Evolutionary conservation across 1,139 yeast species (phyloP).

Genomic region (Kodamaea sp.): DNA sequence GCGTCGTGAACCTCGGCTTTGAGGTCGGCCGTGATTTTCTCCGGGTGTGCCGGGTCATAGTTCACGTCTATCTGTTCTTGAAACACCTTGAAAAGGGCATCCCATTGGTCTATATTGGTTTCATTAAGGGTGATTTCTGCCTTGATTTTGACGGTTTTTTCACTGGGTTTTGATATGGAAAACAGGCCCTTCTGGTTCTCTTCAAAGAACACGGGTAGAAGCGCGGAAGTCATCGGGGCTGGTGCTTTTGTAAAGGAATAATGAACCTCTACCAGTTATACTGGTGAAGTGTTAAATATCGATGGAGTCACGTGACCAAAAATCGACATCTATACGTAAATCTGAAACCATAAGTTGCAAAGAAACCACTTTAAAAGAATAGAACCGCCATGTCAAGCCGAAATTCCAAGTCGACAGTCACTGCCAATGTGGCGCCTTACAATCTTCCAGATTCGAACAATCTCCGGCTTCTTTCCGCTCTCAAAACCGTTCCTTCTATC

Average conservation of each 20-base stretch:
- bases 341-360: no score
- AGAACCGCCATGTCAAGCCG: no score
- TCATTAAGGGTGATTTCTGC: conserved; percentile 17
- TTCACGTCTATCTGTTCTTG: conserved; percentile 21
- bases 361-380: no score
- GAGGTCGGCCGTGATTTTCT: conserved; percentile 18
- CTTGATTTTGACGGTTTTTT: not conserved
- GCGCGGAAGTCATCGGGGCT: conserved; percentile 13
- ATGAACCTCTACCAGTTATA: no score
- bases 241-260: no score
- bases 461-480: conserved; percentile 16
- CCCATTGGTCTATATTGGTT: conserved; percentile 34
- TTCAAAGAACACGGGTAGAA: conserved; percentile 4
- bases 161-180: not conserved
- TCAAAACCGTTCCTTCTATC: conserved; percentile 10
- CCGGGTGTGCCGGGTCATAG: conserved; percentile 12
- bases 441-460: conserved; percentile 16
- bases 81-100: conserved; percentile 24
- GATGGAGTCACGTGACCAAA: no score
- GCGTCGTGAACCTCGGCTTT: conserved; percentile 19
- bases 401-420: no score
- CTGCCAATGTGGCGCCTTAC: conserved; percentile 17
- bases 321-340: no score
- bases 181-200: not conserved
- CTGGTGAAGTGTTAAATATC: no score